Conservation (phyloP, 495 filamentous ascomycete genomes). For the Pseudoneurospora amorphoporcata region DNA sequence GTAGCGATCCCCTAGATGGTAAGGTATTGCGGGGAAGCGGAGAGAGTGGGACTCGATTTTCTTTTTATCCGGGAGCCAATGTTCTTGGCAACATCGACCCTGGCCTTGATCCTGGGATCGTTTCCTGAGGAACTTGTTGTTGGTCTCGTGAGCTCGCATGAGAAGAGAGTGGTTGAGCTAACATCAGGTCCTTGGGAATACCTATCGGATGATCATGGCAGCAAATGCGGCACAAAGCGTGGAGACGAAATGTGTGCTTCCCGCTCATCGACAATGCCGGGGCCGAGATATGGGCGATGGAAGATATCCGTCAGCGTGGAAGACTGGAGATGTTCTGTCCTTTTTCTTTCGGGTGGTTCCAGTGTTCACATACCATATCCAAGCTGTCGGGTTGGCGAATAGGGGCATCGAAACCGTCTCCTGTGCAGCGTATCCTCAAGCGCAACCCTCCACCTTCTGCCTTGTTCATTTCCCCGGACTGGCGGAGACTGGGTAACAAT, state of each 20-base stretch:
- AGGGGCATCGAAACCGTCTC: background rate
- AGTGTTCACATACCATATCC: background rate
- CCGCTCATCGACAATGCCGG: background rate
- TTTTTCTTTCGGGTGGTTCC: background rate
- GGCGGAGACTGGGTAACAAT: background rate
- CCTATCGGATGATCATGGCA: background rate
- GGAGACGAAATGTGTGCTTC: background rate
- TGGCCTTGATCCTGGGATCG: background rate
- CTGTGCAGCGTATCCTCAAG: background rate
- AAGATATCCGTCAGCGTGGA: background rate
- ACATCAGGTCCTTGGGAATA: background rate
- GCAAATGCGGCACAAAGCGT: background rate
- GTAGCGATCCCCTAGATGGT: background rate
- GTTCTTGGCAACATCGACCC: background rate
- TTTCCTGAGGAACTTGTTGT: background rate
- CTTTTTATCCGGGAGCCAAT: background rate
- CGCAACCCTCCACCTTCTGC: background rate
- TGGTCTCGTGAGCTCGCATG: background rate
- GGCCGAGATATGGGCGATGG: background rate
- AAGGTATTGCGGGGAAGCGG: background rate
- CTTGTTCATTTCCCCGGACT: background rate
- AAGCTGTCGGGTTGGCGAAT: background rate
- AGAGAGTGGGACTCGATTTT: background rate
- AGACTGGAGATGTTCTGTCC: background rate
- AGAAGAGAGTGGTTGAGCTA: background rate